A percentile compares a stretch with the other conserved stretches of the same genome.
These are phyloP conservation scores for Mycena indigotica DNA, from an alignment of 768 basidiomycete genomes.

Conservation along the genomic window DNA sequence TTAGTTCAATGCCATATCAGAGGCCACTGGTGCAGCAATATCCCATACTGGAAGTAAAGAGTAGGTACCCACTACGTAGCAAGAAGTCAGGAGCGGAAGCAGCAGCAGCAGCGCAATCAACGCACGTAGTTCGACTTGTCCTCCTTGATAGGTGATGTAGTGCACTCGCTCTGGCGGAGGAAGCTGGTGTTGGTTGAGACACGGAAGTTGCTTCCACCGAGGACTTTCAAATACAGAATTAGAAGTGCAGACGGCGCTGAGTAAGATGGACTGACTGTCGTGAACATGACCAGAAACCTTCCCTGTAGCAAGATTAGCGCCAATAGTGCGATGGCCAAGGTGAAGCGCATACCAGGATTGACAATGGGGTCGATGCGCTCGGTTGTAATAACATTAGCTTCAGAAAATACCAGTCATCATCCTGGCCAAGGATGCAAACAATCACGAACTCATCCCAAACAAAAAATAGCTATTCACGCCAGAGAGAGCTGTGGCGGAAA, in stretches of 20 bases:
- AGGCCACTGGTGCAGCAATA: too few species aligned
- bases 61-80: slow-evolving; percentile 30
- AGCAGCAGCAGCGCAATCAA: slow-evolving; percentile 7
- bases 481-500: slow-evolving; percentile 20
- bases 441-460: slow-evolving; percentile 15
- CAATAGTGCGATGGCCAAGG: slow-evolving; percentile 3
- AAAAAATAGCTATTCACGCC: slow-evolving; percentile 21
- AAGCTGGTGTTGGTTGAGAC: slow-evolving; percentile 40
- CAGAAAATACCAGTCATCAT: neutral
- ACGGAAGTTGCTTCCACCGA: slow-evolving; percentile 58
- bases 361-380: neutral
- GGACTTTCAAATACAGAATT: too few species aligned
- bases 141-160: slow-evolving; percentile 54
- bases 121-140: slow-evolving; percentile 55
- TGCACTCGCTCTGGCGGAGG: slow-evolving; percentile 51
- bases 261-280: slow-evolving; percentile 13
- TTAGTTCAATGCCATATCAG: slow-evolving; percentile 16
- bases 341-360: neutral
- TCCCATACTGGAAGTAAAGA: slow-evolving; percentile 55
- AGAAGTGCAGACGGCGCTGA: slow-evolving; percentile 6
- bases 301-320: slow-evolving; percentile 15
- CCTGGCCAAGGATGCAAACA: neutral
- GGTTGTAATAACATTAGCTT: neutral
- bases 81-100: neutral
- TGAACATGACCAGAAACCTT: slow-evolving; percentile 14